A percentile compares a stretch with the other conserved stretches of the same genome.
Conservation (phyloP, 495 filamentous ascomycete genomes). For the Friedmanniomyces simplex region DNA sequence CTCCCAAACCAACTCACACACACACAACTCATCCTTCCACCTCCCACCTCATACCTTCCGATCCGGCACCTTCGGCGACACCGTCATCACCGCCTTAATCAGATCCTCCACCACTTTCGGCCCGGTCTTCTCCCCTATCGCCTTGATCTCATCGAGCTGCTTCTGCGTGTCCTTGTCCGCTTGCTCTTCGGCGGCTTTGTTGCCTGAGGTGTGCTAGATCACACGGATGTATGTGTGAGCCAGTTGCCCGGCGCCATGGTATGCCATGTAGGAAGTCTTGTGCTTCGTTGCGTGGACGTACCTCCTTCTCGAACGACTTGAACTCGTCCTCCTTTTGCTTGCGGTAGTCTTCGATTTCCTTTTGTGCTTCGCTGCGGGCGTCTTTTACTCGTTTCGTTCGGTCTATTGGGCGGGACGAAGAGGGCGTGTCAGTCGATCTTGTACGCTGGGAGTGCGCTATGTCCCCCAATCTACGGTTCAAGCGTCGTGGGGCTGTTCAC, state of each 20-base stretch:
- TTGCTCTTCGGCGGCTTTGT: constrained; percentile 78
- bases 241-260: background rate
- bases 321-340: constrained; percentile 86
- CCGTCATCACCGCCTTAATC: constrained; percentile 64
- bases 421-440: background rate
- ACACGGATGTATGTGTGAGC: background rate
- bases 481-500: no score
- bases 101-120: constrained; percentile 71
- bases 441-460: no score
- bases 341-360: constrained; percentile 93
- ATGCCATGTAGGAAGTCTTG: background rate
- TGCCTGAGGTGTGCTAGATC: constrained; percentile 68
- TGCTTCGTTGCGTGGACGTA: constrained; percentile 37
- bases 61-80: constrained; percentile 60
- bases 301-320: constrained; percentile 89
- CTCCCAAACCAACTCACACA: no score
- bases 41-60: constrained; percentile 28
- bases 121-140: constrained; percentile 65
- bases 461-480: no score
- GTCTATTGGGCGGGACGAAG: constrained; percentile 47
- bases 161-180: constrained; percentile 70
- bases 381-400: constrained; percentile 95
- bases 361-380: constrained; percentile 88
- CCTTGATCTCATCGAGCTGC: constrained; percentile 73
- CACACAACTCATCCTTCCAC: background rate